Evolutionary conservation across 495 filamentous ascomycete species (phyloP).

Genomic region (Penicillium cosmopolitanum): DNA sequence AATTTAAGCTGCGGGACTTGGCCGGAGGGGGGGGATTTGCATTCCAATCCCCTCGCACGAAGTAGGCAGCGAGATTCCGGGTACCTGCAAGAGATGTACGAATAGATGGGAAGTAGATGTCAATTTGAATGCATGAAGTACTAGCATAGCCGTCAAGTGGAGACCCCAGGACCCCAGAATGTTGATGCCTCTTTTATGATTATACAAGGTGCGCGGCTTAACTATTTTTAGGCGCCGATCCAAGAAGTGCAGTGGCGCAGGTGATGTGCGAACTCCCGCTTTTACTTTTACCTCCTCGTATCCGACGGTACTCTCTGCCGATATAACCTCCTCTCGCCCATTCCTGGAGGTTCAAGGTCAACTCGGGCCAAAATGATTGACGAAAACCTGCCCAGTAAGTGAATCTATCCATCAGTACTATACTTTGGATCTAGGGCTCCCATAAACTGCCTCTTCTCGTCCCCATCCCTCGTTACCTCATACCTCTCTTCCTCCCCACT

Average conservation of each 20-base stretch:
- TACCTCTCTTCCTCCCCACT: constrained; percentile 36
- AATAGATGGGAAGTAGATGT: background rate
- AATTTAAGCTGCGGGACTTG: background rate
- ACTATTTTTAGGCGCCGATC: constrained; percentile 32
- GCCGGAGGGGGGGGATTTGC: background rate
- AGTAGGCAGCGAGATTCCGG: constrained; percentile 16
- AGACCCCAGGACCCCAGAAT: constrained; percentile 13
- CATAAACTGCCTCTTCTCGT: background rate
- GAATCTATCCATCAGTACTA: background rate
- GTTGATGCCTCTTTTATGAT: constrained; percentile 14
- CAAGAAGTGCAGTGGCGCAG: constrained; percentile 22
- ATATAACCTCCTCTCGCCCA: background rate
- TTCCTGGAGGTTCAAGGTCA: background rate
- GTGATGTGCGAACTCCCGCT: constrained; percentile 1
- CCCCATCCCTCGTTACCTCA: constrained; percentile 23
- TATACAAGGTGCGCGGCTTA: background rate
- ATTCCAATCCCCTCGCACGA: background rate
- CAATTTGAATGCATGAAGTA: too few relatives aligned
- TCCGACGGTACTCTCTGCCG: too few relatives aligned
- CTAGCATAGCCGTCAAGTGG: constrained; percentile 16
- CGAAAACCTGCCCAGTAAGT: constrained; percentile 86
- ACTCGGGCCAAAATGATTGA: constrained; percentile 70
- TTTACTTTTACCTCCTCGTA: too few relatives aligned
- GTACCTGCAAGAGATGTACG: constrained; percentile 12
- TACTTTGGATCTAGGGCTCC: background rate